phyloP scores from a whole-genome alignment of 2,329 filamentous ascomycete genomes.

The Colletotrichum gigasporum region DNA sequence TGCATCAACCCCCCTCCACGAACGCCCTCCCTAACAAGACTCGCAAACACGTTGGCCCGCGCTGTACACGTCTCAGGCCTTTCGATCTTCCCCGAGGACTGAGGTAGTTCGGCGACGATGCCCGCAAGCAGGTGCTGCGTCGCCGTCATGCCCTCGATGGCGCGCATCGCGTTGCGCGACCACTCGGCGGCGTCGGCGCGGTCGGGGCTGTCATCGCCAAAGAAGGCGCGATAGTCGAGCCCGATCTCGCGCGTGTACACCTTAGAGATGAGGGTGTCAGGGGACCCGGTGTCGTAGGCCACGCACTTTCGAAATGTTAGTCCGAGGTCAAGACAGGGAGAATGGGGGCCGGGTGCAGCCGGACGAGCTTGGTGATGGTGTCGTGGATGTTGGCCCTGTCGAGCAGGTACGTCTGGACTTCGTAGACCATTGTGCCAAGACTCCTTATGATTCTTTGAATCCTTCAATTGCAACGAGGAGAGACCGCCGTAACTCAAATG shows the following conservation, averaged over 20 bases:
- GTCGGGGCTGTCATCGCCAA: slow-evolving; percentile 37
- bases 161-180: background rate
- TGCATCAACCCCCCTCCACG: slow-evolving; percentile 37
- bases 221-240: slow-evolving; percentile 42
- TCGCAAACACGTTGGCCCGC: slow-evolving; percentile 35
- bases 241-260: slow-evolving; percentile 38
- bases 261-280: slow-evolving; percentile 35
- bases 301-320: slow-evolving; percentile 32
- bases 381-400: slow-evolving; percentile 44
- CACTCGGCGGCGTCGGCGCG: background rate
- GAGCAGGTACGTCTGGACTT: slow-evolving; percentile 40
- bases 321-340: background rate
- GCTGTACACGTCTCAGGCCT: slow-evolving; percentile 36
- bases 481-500: no score
- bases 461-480: no score
- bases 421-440: slow-evolving; percentile 35
- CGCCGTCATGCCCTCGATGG: background rate
- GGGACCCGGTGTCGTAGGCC: slow-evolving; percentile 37
- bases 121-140: slow-evolving; percentile 23
- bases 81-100: slow-evolving; percentile 27
- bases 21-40: slow-evolving; percentile 34
- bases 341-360: background rate
- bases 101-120: slow-evolving; percentile 37
- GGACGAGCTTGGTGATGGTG: slow-evolving; percentile 38
- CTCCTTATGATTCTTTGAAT: no score